These are phyloP conservation scores for Penicillium hesseltinei DNA, from an alignment of 2,329 filamentous ascomycete species.

Conservation along the genomic window DNA sequence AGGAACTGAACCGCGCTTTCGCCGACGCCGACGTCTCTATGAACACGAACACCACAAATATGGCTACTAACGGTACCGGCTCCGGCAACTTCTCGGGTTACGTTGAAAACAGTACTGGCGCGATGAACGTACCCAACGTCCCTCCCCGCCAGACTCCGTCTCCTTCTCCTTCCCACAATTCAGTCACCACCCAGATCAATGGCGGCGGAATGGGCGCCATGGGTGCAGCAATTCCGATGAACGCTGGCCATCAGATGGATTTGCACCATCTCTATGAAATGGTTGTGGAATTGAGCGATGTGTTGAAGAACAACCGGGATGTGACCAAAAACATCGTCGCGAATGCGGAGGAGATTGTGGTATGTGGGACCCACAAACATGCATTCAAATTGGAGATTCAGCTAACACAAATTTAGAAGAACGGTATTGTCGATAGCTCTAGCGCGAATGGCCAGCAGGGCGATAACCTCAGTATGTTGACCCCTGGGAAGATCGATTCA, in stretches of 20 bases:
- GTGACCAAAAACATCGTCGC: constrained; percentile 50
- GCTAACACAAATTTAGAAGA: constrained; percentile 36
- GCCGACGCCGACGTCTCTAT: constrained; percentile 35
- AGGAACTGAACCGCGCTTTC: constrained; percentile 38
- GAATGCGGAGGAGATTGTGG: constrained; percentile 51
- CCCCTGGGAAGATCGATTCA: neutral
- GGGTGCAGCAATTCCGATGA: constrained; percentile 42
- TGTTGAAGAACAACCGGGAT: constrained; percentile 51
- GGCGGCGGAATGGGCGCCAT: constrained; percentile 40
- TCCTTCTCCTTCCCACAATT: constrained; percentile 32
- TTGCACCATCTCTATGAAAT: constrained; percentile 52
- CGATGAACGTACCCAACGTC: constrained; percentile 33
- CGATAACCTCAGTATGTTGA: constrained; percentile 41
- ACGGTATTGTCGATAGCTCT: constrained; percentile 42
- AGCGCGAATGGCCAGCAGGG: constrained; percentile 43
- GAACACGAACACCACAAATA: constrained; percentile 32
- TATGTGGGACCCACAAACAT: constrained; percentile 23
- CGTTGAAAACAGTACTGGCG: constrained; percentile 32
- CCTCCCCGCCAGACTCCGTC: constrained; percentile 35
- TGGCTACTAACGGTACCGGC: constrained; percentile 26
- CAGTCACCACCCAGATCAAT: constrained; percentile 31
- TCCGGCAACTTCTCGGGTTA: constrained; percentile 35
- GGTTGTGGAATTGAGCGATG: constrained; percentile 50
- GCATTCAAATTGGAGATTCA: neutral
- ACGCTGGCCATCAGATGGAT: constrained; percentile 53